Evolutionary conservation across 75 land plant genomes (phyloP), one percentile per base, ranked within the genome.

Genomic region (Picea sitchensis): DNA sequence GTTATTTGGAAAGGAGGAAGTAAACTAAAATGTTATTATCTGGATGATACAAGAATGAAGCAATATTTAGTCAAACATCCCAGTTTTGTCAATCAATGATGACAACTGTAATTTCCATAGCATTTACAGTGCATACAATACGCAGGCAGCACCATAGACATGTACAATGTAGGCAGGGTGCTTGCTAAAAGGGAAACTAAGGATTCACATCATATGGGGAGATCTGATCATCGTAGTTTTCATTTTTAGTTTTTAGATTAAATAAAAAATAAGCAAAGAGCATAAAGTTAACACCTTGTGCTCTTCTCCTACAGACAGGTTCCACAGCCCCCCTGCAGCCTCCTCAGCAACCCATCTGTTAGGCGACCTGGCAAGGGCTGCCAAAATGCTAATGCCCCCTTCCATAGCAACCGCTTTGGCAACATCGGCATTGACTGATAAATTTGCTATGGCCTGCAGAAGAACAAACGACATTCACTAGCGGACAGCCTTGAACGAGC

Each of bases 311-410:
- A 98, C 99, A 75, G 99, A 98, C 58, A 98, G 90, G 83, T 98
- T 98, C 99, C 99, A 98, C 17, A 98, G 90, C 61, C 99, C 99
- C 61, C 99, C 99, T 64, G 99, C 99, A 75, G 98, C 99, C 86
- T 98, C 99, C 82, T 98, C 99, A 38, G 98, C 99, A 84, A 98
- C 99, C 84, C 89, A 80, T 76, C 91, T 92, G 73, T 98, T 98
- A 80, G 89, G 89, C 56, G 99, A 98, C 88, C 91, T 91, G 57
- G 99, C 96, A 57, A 98, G 80, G 54, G 86, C 81, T 21, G 98
- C 90, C 77, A 98, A 90, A n/a, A 95, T 91, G 72, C 79, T 83
- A 63, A 98, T 98, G 71, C 99, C 99, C 31, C 98, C 99, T 84
- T 92, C 99, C 67, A 86, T 88, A 20, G 98, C 98, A 65, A 95